Conservation (phyloP, 345 rosid species). For the Xanthoceras sorbifolium region DNA sequence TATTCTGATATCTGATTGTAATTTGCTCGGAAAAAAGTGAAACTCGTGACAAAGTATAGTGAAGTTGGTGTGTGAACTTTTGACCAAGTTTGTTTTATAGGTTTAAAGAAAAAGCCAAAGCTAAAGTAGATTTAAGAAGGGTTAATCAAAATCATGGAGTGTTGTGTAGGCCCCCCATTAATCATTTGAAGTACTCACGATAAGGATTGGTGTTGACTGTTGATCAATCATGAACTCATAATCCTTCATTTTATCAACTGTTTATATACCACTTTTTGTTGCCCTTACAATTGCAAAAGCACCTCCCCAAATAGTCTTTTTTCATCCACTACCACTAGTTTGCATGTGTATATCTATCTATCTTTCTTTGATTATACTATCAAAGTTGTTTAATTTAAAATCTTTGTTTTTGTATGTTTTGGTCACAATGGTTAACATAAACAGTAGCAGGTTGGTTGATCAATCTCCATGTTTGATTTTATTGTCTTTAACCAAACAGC, state of each 20-base stretch:
- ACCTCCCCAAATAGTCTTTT: neutral
- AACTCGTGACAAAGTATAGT: too few species aligned
- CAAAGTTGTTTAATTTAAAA: too few species aligned
- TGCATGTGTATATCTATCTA: too few species aligned
- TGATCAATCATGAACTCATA: neutral
- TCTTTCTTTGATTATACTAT: neutral
- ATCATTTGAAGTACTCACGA: slow-evolving; percentile 34
- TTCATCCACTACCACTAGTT: too few species aligned
- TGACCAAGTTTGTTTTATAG: neutral
- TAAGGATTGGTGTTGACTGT: slow-evolving; percentile 15
- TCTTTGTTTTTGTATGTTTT: neutral
- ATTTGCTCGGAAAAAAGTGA: too few species aligned
- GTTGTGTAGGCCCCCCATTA: slow-evolving; percentile 29
- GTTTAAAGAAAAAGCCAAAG: neutral
- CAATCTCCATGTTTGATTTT: slow-evolving; percentile 19
- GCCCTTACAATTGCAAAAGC: neutral
- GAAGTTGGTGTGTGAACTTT: neutral
- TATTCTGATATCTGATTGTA: too few species aligned
- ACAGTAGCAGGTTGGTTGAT: neutral
- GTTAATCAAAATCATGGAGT: neutral
- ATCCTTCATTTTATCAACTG: slow-evolving; percentile 7
- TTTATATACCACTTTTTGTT: neutral
- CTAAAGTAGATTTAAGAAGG: neutral
- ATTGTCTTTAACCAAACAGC: slow-evolving; percentile 30
- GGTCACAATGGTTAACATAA: neutral